Percentiles rank a stretch among this genome's conserved stretches.
phyloP scores from a whole-genome alignment of 83 land plant species.

The Thuja plicata region DNA sequence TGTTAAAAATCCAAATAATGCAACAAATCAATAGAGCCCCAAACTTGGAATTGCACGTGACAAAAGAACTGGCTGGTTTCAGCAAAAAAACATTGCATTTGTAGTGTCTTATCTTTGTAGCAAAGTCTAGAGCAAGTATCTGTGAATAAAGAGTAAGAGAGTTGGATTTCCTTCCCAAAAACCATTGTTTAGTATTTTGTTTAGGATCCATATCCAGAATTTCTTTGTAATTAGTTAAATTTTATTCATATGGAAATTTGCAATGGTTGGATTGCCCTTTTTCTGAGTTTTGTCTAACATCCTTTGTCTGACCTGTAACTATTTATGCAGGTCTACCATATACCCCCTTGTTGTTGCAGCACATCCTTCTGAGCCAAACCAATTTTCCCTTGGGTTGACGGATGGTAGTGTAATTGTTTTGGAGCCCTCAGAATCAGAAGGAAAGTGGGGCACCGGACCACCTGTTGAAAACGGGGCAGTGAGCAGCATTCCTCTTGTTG shows the following conservation, averaged over 20 bases:
- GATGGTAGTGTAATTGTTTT: constrained; percentile 79
- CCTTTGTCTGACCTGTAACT: background rate
- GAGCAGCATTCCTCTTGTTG: constrained; percentile 23
- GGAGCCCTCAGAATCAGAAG: constrained; percentile 84
- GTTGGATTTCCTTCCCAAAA: background rate
- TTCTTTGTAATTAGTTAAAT: background rate
- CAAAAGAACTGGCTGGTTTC: background rate
- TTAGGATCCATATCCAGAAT: background rate
- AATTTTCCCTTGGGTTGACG: constrained; percentile 79
- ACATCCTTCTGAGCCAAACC: constrained; percentile 81
- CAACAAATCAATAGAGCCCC: background rate
- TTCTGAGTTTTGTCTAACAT: background rate
- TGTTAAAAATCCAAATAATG: background rate
- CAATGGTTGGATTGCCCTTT: background rate
- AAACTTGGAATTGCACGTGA: background rate
- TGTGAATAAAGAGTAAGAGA: background rate
- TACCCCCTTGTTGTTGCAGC: constrained; percentile 85
- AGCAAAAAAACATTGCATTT: background rate
- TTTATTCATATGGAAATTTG: background rate
- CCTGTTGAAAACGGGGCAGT: constrained; percentile 75
- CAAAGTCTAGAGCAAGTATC: background rate
- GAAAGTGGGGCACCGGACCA: constrained; percentile 79
- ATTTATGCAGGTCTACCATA: constrained; percentile 47
- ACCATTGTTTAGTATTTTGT: background rate
- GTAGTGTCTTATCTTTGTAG: background rate